These are phyloP conservation scores for Helotiales sp. DNA, from an alignment of 2,329 filamentous ascomycete genomes.

Conservation along the genomic window DNA sequence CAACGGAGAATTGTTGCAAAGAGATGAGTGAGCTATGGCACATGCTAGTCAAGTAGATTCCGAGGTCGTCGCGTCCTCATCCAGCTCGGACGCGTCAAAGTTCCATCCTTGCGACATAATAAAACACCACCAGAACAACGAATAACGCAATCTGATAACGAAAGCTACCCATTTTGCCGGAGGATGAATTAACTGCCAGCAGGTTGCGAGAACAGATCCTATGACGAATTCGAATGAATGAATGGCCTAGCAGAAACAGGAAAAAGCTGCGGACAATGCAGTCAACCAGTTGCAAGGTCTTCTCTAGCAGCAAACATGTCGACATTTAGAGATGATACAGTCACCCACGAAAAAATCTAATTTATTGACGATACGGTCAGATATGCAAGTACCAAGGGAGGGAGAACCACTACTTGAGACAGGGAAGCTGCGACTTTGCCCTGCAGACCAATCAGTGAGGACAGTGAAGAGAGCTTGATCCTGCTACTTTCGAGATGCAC, in stretches of 20 bases:
- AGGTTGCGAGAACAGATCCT: no score
- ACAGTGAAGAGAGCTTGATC: background rate
- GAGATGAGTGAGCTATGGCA: no score
- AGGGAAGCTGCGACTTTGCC: background rate
- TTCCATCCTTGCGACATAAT: no score
- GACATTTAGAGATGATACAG: background rate
- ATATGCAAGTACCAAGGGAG: background rate
- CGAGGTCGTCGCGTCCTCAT: no score
- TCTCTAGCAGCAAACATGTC: background rate
- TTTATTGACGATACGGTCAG: background rate
- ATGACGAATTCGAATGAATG: background rate
- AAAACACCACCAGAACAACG: no score
- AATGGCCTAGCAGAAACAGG: background rate
- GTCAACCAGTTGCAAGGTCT: background rate
- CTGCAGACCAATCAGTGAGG: background rate
- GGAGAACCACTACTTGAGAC: background rate
- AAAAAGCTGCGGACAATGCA: background rate
- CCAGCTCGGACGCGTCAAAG: no score
- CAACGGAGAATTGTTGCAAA: no score
- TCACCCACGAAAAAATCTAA: background rate
- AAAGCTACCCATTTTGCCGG: no score
- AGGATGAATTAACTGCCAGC: no score
- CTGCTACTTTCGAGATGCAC: background rate
- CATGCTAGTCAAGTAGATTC: no score
- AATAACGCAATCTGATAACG: no score